A percentile compares a stretch with the other conserved stretches of the same genome.
phyloP scores from a whole-genome alignment of 177 flowering plant genomes.

The Tripterygium wilfordii region DNA sequence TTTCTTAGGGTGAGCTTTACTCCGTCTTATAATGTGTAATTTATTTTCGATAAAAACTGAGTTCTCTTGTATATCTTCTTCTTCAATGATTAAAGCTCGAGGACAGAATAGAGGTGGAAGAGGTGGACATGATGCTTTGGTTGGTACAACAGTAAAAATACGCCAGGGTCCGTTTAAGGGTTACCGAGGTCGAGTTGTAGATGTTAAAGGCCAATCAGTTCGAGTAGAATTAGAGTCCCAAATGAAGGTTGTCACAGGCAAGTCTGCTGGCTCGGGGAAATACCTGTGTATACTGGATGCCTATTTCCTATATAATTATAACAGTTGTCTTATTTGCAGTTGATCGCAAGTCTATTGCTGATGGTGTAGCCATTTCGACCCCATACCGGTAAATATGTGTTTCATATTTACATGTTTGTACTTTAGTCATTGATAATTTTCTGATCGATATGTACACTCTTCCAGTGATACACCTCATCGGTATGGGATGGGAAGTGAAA shows the following conservation, averaged over 20 bases:
- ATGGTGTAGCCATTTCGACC: slow-evolving; percentile 58
- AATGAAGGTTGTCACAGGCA: slow-evolving; percentile 94
- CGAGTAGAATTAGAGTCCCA: slow-evolving; percentile 87
- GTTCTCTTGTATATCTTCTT: background rate
- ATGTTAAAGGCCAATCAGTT: slow-evolving; percentile 60
- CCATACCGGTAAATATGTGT: slow-evolving; percentile 70
- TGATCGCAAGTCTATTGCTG: slow-evolving; percentile 63
- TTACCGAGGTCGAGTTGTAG: slow-evolving; percentile 83
- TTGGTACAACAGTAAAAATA: slow-evolving; percentile 68
- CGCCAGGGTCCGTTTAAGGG: slow-evolving; percentile 87
- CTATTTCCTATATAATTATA: no score
- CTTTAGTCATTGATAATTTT: no score
- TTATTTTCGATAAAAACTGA: no score
- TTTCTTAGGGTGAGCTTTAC: no score
- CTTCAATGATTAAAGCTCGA: slow-evolving; percentile 23
- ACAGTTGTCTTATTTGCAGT: slow-evolving; percentile 42
- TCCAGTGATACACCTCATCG: slow-evolving; percentile 59
- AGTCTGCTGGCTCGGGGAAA: slow-evolving; percentile 26
- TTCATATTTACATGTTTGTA: no score
- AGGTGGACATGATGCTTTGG: slow-evolving; percentile 75
- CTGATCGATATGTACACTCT: slow-evolving; percentile 6
- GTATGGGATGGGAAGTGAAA: slow-evolving; percentile 89
- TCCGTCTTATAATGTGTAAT: no score
- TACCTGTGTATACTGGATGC: no score
- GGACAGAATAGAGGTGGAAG: slow-evolving; percentile 86